A percentile compares a stretch with the other conserved stretches of the same genome.
Evolutionary conservation across 306 rosid genomes (phyloP).

Genomic region (Cyamopsis tetragonoloba): DNA sequence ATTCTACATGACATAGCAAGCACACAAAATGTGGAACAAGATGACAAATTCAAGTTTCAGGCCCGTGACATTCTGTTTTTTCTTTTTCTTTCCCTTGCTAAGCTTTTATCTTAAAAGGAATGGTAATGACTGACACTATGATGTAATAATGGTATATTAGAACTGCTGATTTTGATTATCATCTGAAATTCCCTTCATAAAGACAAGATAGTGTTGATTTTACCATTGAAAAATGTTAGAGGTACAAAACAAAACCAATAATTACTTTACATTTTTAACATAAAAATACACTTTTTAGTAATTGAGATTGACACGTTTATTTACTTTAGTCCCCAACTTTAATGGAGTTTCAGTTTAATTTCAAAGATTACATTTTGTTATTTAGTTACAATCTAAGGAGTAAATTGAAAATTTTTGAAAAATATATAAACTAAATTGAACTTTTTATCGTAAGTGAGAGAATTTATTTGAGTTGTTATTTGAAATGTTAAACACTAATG

Average conservation of each 20-base stretch:
- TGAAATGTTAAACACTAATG: no score
- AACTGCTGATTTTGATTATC: constrained; percentile 24
- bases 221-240: neutral
- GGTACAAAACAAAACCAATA: constrained; percentile 10
- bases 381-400: no score
- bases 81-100: constrained; percentile 13
- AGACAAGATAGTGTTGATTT: constrained; percentile 14
- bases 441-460: no score
- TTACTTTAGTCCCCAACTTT: no score
- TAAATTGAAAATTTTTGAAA: no score
- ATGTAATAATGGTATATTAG: neutral
- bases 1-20: constrained; percentile 19
- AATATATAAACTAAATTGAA: no score
- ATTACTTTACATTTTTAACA: constrained; percentile 4
- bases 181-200: constrained; percentile 19
- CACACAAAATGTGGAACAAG: constrained; percentile 22
- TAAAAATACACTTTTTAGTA: no score
- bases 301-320: no score
- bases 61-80: constrained; percentile 67
- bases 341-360: no score
- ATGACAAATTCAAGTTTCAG: constrained; percentile 57
- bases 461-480: no score
- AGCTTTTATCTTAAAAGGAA: constrained; percentile 11
- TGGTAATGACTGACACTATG: constrained; percentile 13
- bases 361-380: no score